Percentiles rank a stretch among this genome's conserved stretches.
Evolutionary conservation across 768 basidiomycete genomes (phyloP).

Genomic region (Lactarius hengduanensis): DNA sequence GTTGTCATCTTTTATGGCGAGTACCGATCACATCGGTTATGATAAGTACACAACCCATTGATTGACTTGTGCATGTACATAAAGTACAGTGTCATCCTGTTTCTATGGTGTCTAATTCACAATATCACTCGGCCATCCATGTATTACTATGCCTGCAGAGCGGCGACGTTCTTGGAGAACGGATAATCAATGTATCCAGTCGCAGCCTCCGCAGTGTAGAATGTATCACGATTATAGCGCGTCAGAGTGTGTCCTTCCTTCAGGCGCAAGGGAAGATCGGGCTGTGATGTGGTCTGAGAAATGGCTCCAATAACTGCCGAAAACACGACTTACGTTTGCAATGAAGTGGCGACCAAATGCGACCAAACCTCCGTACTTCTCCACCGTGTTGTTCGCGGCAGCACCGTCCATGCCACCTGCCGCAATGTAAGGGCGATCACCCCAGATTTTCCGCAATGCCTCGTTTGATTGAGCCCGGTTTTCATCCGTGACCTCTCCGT

Average conservation of each 20-base stretch:
- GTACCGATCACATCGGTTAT: too few relatives aligned
- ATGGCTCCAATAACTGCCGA: background rate
- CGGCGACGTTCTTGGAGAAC: background rate
- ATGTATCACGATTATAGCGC: background rate
- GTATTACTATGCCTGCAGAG: background rate
- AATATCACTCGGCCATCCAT: background rate
- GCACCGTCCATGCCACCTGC: background rate
- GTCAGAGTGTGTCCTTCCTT: background rate
- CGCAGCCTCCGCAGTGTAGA: background rate
- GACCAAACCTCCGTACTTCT: background rate
- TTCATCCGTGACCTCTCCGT: background rate
- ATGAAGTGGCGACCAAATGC: background rate
- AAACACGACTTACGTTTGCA: background rate
- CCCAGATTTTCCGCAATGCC: background rate
- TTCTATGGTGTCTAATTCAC: background rate
- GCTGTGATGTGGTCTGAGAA: background rate
- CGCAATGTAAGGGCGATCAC: background rate
- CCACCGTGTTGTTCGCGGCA: background rate
- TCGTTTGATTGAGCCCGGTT: background rate
- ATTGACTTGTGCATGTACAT: background rate
- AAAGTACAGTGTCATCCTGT: background rate
- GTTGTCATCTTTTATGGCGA: too few relatives aligned
- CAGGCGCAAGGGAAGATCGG: background rate
- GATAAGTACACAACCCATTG: too few relatives aligned
- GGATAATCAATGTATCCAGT: background rate